Base-by-base conservation (phyloP, 169 alveolate species). In the Perkinsus marinus region DNA sequence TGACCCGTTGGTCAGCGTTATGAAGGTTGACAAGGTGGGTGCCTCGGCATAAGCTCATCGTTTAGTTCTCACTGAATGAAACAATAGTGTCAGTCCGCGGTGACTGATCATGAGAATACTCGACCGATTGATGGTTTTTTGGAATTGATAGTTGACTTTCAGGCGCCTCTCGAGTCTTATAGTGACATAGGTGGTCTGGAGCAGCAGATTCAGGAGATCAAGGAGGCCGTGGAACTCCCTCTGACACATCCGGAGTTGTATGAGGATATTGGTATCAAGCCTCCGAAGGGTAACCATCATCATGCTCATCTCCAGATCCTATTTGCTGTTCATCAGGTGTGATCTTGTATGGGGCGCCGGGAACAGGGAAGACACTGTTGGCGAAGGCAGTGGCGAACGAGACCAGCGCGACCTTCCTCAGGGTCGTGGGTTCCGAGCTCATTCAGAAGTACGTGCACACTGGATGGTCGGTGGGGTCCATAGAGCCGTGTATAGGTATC, bases 121-220 rank as follows among this genome's bases (percentile, higher is more conserved):
- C n/a, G n/a, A n/a, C n/a, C n/a, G n/a, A n/a, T n/a, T n/a, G n/a
- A n/a, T n/a, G n/a, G n/a, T n/a, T n/a, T n/a, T n/a, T n/a, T n/a
- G n/a, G n/a, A n/a, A n/a, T n/a, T n/a, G n/a, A n/a, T n/a, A 94
- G 95, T 93, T 92, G 92, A 95, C 90, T 5, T 39, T 39, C 10
- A 98, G 95, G 99, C 99, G 22, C 99, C 99, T 0, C 95, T 98
- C n/a, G 99, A 99, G 94, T 96, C 99, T 9, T 99, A 98, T 95
- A 99, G 99, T 26, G 99, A 99, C 94, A 98, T 99, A 90, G 99
- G 99, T 39, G 99, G 99, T 0, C 96, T 99, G 41, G 99, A 99
- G 93, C 97, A 97, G 43, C 99, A 99, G 94, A 98, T 99, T 89
- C 97, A 98, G 95, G 98, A 97, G 92, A 95, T 97, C 90, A 97